Evolutionary conservation across 2,329 filamentous ascomycete genomes (phyloP), one percentile per base, ranked within the genome.

Genomic region (Fusarium foetens): DNA sequence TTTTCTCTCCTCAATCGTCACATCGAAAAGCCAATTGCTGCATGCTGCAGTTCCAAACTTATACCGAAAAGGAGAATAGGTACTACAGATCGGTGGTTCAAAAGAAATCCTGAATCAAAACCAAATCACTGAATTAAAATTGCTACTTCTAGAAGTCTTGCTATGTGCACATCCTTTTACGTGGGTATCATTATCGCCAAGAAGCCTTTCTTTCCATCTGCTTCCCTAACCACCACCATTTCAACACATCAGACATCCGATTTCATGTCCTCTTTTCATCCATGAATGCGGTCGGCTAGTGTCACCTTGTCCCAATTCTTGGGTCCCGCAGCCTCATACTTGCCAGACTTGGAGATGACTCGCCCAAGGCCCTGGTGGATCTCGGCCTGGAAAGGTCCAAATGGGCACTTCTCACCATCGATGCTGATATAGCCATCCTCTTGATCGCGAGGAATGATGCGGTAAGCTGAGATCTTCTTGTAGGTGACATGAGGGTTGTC

Each of bases 371-470:
- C 93, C 58, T 85, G 88, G 80, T 98, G 94, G 11, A 98, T 87
- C 82, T 99, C 96, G 5, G 91, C 94, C 84, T 99, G 96, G 79
- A 98, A 97, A 0, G 94, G 92, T 75, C 92, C 92, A 79, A 97
- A 98, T 0, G 94, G 93, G 6, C 97, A 86, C 59, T 89, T 88
- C 83, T 99, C 96, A 41, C 96, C 96, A 78, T 98, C 96, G 72
- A 99, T 94, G 80, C 94, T 97, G 79, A 99, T 97, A 80, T 93
- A 96, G 4, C 95, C 95, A 70, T 91, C 87, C 42, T 88, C 84
- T 76, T 91, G 87, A 70, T 92, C 83, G 58, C 89, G 90, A 0
- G 96, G 96, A 7, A 91, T 91, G 70, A 99, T 91, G 45, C 96
- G 89, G 79, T 96, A 98, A 1, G 92, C 96, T n/a, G 88, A 87